Base-by-base conservation (phyloP, 352 stramenopile species). In the Phytopythium vexans region DNA sequence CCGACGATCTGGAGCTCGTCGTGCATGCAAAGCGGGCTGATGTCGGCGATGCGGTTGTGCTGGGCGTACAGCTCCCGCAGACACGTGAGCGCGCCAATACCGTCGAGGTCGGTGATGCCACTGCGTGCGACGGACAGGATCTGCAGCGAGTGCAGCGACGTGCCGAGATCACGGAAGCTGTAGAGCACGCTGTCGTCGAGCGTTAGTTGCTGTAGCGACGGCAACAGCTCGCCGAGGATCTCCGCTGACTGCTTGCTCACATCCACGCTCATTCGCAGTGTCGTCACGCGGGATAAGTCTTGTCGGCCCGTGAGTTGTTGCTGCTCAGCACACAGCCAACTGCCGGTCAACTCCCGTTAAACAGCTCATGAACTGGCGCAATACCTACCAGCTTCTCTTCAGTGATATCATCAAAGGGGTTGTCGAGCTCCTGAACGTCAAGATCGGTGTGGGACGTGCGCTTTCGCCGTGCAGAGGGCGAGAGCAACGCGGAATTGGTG, bases 131-230 rank as follows among this genome's bases (percentile, higher is more conserved):
- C 64, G 53, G 71, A 85, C 33, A 96, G 70, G 38, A 83, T 68
- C 12, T 74, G 72, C 7, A 96, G 64, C 31, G 64, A 73, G 32
- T 82, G 67, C 14, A 95, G 62, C 10, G 81, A 91, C 35, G 82
- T 96, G 12, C 88, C 88, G 6, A 95, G 60, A 56, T 95, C 88
- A 1, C 88, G 71, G 50, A 96, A 92, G 54, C 75, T 93, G 34
- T 68, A 64, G 6, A 95, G 53, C 5, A 60, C 64, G 65, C 86
- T 96, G 35, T 79, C 60, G 38, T 73, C 56, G 27, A 96, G 62
- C 12, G 69, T 66, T 16, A 96, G 60, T 36, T 86, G 72, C 49
- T 81, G 67, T 8, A 96, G 55, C 16, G 82, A 80, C 8, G 86
- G 82, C 31, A 96, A 58, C 4, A 95, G 52, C 53, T 93, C 78